Base-by-base conservation (phyloP, 129 eudicot genomes). In the Flaveria robusta region DNA sequence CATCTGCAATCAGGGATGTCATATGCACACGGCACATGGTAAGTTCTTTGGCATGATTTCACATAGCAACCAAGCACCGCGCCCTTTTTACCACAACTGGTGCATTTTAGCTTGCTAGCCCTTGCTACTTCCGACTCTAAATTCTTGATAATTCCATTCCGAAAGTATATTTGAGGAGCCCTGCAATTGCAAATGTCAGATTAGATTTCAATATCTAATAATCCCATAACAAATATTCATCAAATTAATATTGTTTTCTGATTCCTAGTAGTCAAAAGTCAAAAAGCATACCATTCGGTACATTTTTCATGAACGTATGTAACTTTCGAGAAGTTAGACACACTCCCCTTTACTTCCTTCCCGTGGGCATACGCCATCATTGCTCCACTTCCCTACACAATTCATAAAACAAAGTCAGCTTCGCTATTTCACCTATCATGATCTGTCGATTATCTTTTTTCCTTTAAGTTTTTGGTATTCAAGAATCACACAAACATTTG, bases 51-150 rank as follows among this genome's bases (percentile, higher is more conserved):
- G 74, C 99, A 94, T 27, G 92, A 75, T 66, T 71, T 86, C 70
- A 72, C 80, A 76, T 41, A 87, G 83, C 99, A 94, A 45, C 99
- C 99, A 77, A 94, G 96, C 55, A 82, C 97, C 16, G 97, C 99
- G 81, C 99, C 99, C 70, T 87, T 91, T 74, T 79, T 75, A 41
- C 92, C 92, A 79, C 99, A 94, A 14, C 72, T 50, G 66, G 75
- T 72, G 74, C 99, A 94, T 74, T 91, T 94, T 59, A 94, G 93
- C 77, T 91, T 94, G 43, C 85, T 83, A 59, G 92, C 91, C 81
- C 99, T 87, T 29, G 90, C 87, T 18, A 94, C 73, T 74, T 94
- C 99, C 19, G 85, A 69, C 72, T 91, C 91, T 75, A 94, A 89
- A 58, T 94, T 91, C 74, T 74, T 83, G n/a, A 93, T 80, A 0